Base-by-base conservation (phyloP, 345 rosid species). In the Citrus reticulata region DNA sequence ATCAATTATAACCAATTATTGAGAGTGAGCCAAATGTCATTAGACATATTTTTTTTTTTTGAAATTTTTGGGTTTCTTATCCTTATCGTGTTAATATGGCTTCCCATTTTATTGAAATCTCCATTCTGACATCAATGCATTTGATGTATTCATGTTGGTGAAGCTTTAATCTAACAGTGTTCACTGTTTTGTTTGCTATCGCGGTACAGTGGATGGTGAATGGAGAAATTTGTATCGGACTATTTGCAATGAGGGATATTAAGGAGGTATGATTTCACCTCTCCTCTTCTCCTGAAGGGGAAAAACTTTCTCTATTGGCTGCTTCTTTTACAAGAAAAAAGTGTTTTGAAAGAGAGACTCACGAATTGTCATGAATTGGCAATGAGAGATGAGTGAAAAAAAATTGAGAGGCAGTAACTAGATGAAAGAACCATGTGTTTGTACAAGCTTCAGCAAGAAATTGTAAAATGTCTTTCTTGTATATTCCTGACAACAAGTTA, bases 161-260 rank as follows among this genome's bases (percentile, higher is more conserved):
- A 57, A 40, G 20, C 17, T 72, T 68, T 79, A 25, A 34, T 77
- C 62, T 65, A 22, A 73, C 7, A 64, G 69, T 37, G 6, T 54
- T 68, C 24, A 17, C 58, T 65, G 54, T 72, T 72, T 8, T 78
- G 40, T 39, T 32, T 69, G 16, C 70, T 63, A 61, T 78, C 79
- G 62, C 24, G 77, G 82, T 67, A 80, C 97, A 95, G 99, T 96
- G 99, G 99, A 91, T 96, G 92, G 98, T 96, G 80, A 94, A 96
- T 83, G 99, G 99, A 81, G 99, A 96, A 88, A 94, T 96, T 81
- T 96, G 98, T 71, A 93, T 96, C 63, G 99, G 99, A 73, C 82
- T 96, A 75, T 96, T 96, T 89, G 94, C 99, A 30, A 72, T 94
- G 79, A 87, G 92, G 87, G 94, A 92, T 82, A 93, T 96, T 71